A percentile compares a stretch with the other conserved stretches of the same genome.
phyloP scores from a whole-genome alignment of 2,329 filamentous ascomycete species.

The Fusarium proliferatum region DNA sequence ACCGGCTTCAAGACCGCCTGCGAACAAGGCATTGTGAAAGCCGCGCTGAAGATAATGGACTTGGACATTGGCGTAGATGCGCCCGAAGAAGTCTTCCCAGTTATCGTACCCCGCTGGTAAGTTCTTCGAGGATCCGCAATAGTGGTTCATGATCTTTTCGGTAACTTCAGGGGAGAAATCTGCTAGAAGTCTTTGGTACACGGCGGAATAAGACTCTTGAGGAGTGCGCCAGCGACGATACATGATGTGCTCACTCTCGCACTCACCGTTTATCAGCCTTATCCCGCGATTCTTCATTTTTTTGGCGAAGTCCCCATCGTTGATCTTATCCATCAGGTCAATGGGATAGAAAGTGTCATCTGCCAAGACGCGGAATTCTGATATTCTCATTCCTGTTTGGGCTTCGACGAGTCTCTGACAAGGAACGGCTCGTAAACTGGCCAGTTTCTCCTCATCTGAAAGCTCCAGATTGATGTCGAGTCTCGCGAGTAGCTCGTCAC shows the following conservation, averaged over 20 bases:
- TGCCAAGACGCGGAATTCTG: neutral
- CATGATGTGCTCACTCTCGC: neutral
- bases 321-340: neutral
- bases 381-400: neutral
- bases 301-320: neutral
- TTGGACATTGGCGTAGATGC: neutral
- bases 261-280: neutral
- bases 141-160: neutral
- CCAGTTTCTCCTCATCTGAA: neutral
- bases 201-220: neutral
- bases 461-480: neutral
- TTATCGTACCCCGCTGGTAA: neutral
- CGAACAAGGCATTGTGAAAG: neutral
- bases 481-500: neutral
- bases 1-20: neutral
- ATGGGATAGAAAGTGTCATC: neutral
- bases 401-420: neutral
- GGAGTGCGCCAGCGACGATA: neutral
- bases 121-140: neutral
- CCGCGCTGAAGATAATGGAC: neutral
- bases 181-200: neutral
- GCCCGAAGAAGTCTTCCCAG: neutral
- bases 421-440: fast-evolving
- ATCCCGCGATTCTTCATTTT: neutral
- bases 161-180: neutral